Evolutionary conservation across 306 rosid genomes (phyloP).

Genomic region (Corylus americana): DNA sequence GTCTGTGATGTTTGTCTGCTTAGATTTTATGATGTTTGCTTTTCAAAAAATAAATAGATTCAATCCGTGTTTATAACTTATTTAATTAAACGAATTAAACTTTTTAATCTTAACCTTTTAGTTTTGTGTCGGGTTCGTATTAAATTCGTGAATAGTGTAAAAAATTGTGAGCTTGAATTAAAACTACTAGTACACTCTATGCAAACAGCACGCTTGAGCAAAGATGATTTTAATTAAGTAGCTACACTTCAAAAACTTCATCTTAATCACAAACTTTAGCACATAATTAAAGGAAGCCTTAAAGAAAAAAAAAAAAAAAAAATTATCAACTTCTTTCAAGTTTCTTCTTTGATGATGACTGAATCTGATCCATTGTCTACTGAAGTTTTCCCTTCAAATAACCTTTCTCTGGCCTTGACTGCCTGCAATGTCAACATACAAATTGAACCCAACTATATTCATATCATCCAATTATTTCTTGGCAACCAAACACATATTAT

Average conservation of each 20-base stretch:
- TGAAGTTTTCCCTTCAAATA: not conserved
- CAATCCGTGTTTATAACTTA: no score
- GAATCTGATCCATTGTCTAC: not conserved
- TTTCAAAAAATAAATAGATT: no score
- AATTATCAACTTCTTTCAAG: not conserved
- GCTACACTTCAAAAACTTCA: not conserved
- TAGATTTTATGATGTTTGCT: no score
- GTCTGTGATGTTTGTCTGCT: no score
- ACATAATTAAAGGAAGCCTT: not conserved
- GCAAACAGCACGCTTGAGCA: not conserved
- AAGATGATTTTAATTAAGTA: not conserved
- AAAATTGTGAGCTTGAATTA: no score
- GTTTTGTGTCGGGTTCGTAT: no score
- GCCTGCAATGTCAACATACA: constrained; percentile 13
- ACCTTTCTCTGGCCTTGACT: constrained; percentile 22
- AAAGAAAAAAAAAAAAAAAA: not conserved
- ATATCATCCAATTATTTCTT: no score
- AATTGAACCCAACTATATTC: not conserved
- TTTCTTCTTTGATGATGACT: not conserved
- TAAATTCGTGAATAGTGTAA: no score
- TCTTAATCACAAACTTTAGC: not conserved
- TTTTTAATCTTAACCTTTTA: no score
- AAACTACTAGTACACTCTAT: no score
- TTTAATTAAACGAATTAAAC: no score
- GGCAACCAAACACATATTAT: not conserved